A percentile compares a stretch with the other conserved stretches of the same genome.
These are phyloP conservation scores for Chrysoporthe cubensis DNA, from an alignment of 2,329 filamentous ascomycete species.

Conservation along the genomic window DNA sequence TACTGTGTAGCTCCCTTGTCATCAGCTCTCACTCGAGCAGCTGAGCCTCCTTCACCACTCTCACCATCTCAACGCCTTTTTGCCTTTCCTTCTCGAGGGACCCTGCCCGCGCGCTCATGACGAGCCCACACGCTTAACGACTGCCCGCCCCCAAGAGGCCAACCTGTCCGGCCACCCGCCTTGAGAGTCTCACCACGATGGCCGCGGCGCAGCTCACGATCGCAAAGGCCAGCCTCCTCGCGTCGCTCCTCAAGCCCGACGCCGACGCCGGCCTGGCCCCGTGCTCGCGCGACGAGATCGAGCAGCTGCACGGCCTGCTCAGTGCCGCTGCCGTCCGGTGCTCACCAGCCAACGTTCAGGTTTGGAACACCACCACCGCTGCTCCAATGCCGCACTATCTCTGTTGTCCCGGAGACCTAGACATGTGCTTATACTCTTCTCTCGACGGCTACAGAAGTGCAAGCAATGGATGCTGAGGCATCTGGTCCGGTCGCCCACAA, in stretches of 20 bases:
- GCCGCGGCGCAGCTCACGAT: constrained; percentile 74
- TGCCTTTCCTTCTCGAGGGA: not conserved
- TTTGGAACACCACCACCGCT: constrained; percentile 59
- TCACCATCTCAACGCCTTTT: too few species aligned
- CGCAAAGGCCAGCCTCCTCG: constrained; percentile 77
- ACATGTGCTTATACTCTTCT: constrained; percentile 39
- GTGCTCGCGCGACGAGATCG: constrained; percentile 70
- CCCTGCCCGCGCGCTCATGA: not conserved
- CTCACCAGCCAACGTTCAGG: constrained; percentile 83
- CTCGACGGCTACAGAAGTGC: constrained; percentile 68
- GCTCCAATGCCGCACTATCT: constrained; percentile 32
- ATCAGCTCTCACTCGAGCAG: not conserved
- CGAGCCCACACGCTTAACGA: not conserved
- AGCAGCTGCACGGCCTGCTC: constrained; percentile 69
- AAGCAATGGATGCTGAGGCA: constrained; percentile 83
- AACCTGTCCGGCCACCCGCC: not conserved
- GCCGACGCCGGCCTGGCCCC: constrained; percentile 53
- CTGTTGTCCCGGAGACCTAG: constrained; percentile 39
- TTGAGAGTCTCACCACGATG: constrained; percentile 47
- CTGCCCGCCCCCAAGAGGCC: not conserved
- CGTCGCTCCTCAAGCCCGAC: constrained; percentile 73
- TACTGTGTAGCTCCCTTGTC: constrained; percentile 5
- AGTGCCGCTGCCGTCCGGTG: constrained; percentile 70
- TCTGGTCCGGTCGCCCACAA: constrained; percentile 68
- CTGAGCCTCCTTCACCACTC: not conserved